Base-by-base conservation (phyloP, 2,329 filamentous ascomycete species). In the Cytospora paraplurivora region DNA sequence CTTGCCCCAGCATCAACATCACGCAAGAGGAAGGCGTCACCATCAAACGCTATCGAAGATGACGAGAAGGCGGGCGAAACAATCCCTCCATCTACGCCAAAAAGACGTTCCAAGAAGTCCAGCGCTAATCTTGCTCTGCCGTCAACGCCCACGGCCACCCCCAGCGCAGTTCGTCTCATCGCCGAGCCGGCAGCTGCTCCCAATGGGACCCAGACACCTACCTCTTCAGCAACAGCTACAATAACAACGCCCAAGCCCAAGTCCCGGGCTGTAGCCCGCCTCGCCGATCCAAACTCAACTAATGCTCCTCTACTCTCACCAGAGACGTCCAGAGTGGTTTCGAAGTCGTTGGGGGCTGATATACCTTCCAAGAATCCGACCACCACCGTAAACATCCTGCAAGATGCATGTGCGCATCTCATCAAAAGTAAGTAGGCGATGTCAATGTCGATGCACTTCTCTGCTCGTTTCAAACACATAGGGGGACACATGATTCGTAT, bases 381-480 rank as follows among this genome's bases (percentile, higher is more conserved):
- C 38, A 90, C 89, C n/a, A 91, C 88, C 6, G 85, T 84, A 19
- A 91, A 84, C 57, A 76, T 97, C 17, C 82, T 98, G 2, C 82
- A 90, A 50, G 84, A 92, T 71, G 94, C 92, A 4, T 86, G 88
- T 67, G 85, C 84, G 10, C 89, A 96, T 75, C 80, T 98, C 7
- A 82, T 93, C 68, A 81, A 80, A 17, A 32, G 58, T 55, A 49
- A 55, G 58, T 3, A 61, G 37, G 7, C 8, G 41, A 33, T 38
- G 11, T 10, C 2, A 4, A 1, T 17, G 11, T 34, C n/a, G 13
- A 7, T n/a, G 27, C 17, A 7, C n/a, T 21, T 32, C 8, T 7
- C 12, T 44, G 7, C 7, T 5, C 15, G 17, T 41, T 1, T 44
- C 35, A 6, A 37, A 37, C 35, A 37, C 35, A 37, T 37, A 37